phyloP scores from a whole-genome alignment of 2,329 filamentous ascomycete species.

The Trichocomaceae sp. region DNA sequence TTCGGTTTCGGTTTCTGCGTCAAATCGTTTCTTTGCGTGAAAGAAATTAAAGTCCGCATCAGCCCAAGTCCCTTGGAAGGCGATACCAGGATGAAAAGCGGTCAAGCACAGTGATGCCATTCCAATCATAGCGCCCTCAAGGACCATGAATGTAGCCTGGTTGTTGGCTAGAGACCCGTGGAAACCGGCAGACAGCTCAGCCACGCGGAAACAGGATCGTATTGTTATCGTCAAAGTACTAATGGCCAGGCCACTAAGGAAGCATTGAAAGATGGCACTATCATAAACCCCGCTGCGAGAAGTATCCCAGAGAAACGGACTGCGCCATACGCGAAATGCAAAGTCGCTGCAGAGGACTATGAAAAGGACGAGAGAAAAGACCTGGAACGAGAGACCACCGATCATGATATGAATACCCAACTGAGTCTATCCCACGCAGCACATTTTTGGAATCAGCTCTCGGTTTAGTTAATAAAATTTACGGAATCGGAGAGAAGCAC shows the following conservation, averaged over 20 bases:
- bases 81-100: conserved; percentile 1
- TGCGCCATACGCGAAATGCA: conserved; percentile 2
- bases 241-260: neutral
- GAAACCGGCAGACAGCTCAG: conserved; percentile 5
- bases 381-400: conserved; percentile 38
- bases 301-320: conserved; percentile 1
- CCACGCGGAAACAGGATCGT: neutral
- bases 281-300: neutral
- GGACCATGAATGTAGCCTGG: conserved; percentile 1
- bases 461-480: too few relatives aligned
- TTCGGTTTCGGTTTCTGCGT: neutral
- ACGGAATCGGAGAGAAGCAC: too few relatives aligned
- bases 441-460: too few relatives aligned
- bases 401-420: conserved; percentile 35
- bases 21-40: neutral
- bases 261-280: neutral
- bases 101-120: neutral
- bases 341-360: neutral
- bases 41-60: neutral
- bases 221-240: conserved; percentile 1
- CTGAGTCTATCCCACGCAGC: conserved; percentile 14
- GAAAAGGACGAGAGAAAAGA: conserved; percentile 27
- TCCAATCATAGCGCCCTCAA: conserved; percentile 2
- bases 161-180: conserved; percentile 2
- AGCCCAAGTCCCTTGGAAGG: neutral